phyloP scores from a whole-genome alignment of 805 yeast genomes.

The Suhomyces faveliae region DNA sequence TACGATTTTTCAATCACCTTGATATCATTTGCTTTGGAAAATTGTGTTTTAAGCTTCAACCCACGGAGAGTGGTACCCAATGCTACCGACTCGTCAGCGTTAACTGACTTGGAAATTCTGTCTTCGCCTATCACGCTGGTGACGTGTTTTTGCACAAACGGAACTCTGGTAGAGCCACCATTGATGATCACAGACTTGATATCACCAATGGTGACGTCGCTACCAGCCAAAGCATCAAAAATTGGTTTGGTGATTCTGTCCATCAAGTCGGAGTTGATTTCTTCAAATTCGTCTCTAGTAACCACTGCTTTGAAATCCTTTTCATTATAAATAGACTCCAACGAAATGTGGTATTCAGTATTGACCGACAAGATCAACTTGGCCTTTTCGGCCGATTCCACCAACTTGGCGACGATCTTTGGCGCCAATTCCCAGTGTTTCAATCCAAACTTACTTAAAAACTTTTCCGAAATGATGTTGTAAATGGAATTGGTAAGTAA shows the following conservation, averaged over 20 bases:
- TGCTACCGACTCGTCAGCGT: conserved; percentile 94
- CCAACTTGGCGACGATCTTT: conserved; percentile 63
- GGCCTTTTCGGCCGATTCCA: conserved; percentile 85
- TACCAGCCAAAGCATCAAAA: conserved; percentile 44
- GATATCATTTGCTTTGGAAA: conserved; percentile 61
- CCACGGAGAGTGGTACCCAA: conserved; percentile 88
- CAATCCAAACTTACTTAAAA: conserved; percentile 44
- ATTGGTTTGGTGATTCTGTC: conserved; percentile 55
- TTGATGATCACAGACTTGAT: conserved; percentile 69
- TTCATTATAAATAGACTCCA: conserved; percentile 75
- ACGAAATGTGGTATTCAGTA: conserved; percentile 67
- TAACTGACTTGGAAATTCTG: conserved; percentile 73
- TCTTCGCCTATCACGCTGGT: conserved; percentile 55
- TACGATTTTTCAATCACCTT: conserved; percentile 55
- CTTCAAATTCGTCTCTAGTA: conserved; percentile 83
- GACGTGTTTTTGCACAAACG: conserved; percentile 72
- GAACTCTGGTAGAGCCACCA: conserved; percentile 92
- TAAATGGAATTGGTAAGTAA: conserved; percentile 65
- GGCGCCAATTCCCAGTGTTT: conserved; percentile 38
- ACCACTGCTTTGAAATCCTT: conserved; percentile 66
- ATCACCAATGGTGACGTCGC: conserved; percentile 32
- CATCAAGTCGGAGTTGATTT: conserved; percentile 42
- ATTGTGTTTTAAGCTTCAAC: conserved; percentile 60
- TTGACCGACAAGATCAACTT: conserved; percentile 87
- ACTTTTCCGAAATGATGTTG: conserved; percentile 57